phyloP scores from a whole-genome alignment of 208 protist species.

The Leishmania tropica region DNA sequence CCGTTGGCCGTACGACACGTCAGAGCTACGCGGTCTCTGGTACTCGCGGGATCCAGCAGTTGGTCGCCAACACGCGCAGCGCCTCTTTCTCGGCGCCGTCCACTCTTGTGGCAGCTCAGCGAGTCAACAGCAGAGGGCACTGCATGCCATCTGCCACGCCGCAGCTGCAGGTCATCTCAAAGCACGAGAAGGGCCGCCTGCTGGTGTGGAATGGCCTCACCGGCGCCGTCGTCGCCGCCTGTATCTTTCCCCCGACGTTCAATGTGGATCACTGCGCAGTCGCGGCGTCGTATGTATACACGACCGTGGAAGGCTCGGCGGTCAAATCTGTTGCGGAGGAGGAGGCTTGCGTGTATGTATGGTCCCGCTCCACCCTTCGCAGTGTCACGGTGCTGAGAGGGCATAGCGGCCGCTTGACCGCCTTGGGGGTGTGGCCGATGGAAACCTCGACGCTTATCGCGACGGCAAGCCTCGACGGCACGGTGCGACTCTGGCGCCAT shows the following conservation, averaged over 20 bases:
- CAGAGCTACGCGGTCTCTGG: slow-evolving; percentile 21
- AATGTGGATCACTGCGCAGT: slow-evolving; percentile 63
- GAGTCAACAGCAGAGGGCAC: background rate
- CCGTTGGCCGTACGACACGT: background rate
- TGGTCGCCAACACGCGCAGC: slow-evolving; percentile 21
- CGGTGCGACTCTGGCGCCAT: slow-evolving; percentile 71
- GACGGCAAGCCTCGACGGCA: slow-evolving; percentile 69
- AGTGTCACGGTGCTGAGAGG: slow-evolving; percentile 44
- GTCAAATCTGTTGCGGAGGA: slow-evolving; percentile 43
- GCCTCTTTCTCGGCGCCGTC: background rate
- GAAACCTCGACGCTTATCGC: slow-evolving; percentile 44
- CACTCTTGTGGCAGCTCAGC: background rate
- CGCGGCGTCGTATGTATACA: slow-evolving; percentile 49
- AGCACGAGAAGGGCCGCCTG: slow-evolving; percentile 71
- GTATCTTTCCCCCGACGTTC: slow-evolving; percentile 46
- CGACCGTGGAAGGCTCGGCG: slow-evolving; percentile 50
- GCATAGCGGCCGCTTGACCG: slow-evolving; percentile 66
- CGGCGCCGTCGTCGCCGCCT: slow-evolving; percentile 41
- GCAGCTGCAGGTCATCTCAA: slow-evolving; percentile 34
- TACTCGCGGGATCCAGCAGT: slow-evolving; percentile 28
- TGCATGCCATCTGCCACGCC: background rate
- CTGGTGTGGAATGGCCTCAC: slow-evolving; percentile 66
- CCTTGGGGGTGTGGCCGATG: slow-evolving; percentile 46
- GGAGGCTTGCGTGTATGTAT: slow-evolving; percentile 70
- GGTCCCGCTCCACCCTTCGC: slow-evolving; percentile 51